Evolutionary conservation across 306 rosid genomes (phyloP), one percentile per base, ranked within the genome.

Genomic region (Vigna angularis): DNA sequence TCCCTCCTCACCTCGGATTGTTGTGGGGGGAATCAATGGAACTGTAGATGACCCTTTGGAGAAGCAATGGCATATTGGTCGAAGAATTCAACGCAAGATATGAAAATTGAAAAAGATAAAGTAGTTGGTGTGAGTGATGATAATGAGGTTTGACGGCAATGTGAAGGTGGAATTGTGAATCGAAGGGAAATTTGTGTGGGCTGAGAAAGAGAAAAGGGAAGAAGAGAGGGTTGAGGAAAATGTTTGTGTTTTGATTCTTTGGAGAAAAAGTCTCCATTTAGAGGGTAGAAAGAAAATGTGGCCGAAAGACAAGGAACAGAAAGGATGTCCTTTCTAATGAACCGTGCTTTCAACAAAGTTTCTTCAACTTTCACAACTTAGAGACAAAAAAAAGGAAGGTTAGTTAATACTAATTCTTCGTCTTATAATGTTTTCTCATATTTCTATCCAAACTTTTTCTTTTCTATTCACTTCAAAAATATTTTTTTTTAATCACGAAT

Each of bases 261-360:
- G 77, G 89, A 86, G 94, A 80, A 80, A 87, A 86, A 70, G 26
- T 88, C 92, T 86, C 78, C 24, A 68, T 61, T n/a, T 42, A 51
- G 90, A 83, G 94, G 91, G 72, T 82, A 55, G 52, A 75, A 88
- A 82, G 57, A 73, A 56, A 40, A 38, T 57, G 74, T 62, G 26
- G 3, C 86, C 91, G 89, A 90, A 86, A 86, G 70, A 80, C 18
- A 75, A 84, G 91, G 91, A 66, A 12, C 24, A 75, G 5, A 51
- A 75, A 44, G 72, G 62, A 72, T 82, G 84, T 66, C 82, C 52
- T 28, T 13, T 61, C 13, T 77, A 28, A 30, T 30, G 28, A 26
- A 26, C 28, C 28, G 20, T 67, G 44, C 3, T 53, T 76, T n/a
- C 61, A 28, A 22, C 36, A 51, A 63, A 59, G 73, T 48, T 68